These are phyloP conservation scores for Solanum phureja DNA, from an alignment of 257 asterid genomes.

Conservation along the genomic window DNA sequence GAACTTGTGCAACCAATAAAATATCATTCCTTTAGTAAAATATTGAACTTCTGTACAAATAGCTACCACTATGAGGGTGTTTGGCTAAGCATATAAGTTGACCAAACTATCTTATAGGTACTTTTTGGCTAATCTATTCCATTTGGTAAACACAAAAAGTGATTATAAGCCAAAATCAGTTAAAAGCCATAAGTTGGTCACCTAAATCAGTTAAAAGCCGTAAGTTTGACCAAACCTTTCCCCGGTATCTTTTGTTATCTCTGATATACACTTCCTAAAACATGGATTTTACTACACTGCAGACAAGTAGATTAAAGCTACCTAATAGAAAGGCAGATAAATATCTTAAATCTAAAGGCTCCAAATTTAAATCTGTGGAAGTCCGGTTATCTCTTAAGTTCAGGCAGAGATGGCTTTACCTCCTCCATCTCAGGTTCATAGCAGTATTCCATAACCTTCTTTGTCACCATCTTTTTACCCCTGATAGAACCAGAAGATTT, in stretches of 20 bases:
- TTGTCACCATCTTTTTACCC: constrained; percentile 48
- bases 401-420: constrained; percentile 28
- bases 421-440: constrained; percentile 99
- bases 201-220: background rate
- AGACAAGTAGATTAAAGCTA: background rate
- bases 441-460: constrained; percentile 83
- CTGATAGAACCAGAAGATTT: constrained; percentile 52
- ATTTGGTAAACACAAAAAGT: background rate
- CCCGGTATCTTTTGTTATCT: background rate
- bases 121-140: background rate
- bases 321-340: background rate
- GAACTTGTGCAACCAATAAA: background rate
- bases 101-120: background rate
- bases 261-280: background rate
- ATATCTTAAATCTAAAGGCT: background rate
- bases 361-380: background rate
- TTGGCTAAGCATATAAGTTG: background rate
- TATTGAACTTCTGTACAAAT: background rate
- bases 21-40: background rate
- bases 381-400: background rate
- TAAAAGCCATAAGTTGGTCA: background rate
- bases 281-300: background rate
- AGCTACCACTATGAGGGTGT: background rate
- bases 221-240: background rate
- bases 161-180: background rate